Evolutionary conservation across 306 rosid species (phyloP).

Genomic region (Rubus idaeus): DNA sequence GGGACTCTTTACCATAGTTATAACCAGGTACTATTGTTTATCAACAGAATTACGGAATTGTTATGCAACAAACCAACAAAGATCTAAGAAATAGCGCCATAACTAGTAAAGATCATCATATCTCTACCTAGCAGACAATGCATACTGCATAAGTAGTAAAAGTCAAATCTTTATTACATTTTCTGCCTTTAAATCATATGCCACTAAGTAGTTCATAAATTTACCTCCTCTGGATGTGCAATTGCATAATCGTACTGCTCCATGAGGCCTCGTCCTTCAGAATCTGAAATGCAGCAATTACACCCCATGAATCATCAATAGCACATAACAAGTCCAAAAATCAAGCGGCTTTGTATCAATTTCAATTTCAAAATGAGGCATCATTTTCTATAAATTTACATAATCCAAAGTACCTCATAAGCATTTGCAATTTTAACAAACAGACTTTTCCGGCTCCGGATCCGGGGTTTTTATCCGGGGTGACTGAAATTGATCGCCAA

Average conservation of each 20-base stretch:
- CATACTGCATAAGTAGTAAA: not conserved
- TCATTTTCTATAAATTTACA: not conserved
- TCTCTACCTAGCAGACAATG: not conserved
- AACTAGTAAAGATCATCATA: not conserved
- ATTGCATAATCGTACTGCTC: constrained; percentile 93
- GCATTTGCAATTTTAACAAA: constrained; percentile 93
- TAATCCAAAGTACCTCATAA: constrained; percentile 67
- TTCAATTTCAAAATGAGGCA: not conserved
- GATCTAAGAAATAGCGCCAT: not conserved
- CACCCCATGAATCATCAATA: constrained; percentile 11
- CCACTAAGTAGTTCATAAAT: not conserved
- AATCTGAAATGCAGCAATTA: constrained; percentile 46
- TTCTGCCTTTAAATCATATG: not conserved
- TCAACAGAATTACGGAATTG: not conserved
- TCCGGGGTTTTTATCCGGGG: constrained; percentile 93
- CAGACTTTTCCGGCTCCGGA: constrained; percentile 84
- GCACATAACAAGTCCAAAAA: not conserved
- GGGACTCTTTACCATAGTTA: too few relatives aligned
- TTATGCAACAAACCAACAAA: not conserved
- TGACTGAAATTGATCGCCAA: constrained; percentile 52
- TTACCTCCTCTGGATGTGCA: constrained; percentile 98
- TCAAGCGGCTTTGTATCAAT: not conserved
- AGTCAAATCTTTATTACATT: not conserved
- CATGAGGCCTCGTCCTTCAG: constrained; percentile 85
- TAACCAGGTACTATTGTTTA: not conserved